Evolutionary conservation across 140 eudicot species (phyloP), one percentile per base, ranked within the genome.

Genomic region (Flaveria floridana): DNA sequence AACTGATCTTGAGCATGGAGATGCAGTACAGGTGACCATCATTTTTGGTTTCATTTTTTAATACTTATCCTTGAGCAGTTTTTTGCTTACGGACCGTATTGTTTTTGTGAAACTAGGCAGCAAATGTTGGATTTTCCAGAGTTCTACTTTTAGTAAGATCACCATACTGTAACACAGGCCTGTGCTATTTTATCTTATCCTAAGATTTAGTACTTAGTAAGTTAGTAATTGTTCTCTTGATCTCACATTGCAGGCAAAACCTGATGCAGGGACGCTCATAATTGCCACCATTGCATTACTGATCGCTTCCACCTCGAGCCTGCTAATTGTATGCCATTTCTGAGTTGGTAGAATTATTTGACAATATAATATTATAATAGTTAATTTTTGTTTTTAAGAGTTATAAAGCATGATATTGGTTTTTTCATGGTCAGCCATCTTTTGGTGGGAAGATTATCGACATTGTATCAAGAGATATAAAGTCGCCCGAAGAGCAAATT

Each of bases 381-480:
- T 56, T 7, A 20, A 26, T 20, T 20, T 66, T 2, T n/a, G 20
- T 75, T 39, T 69, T 50, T 52, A 16, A 2, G 3, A 39, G 26
- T 64, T 52, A 7, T 68, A 75, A 50, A 23, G 39, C 7, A 18
- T 73, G 57, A n/a, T 72, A 41, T 59, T 64, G 15, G 1, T 79
- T 25, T 79, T 47, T 75, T 56, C 7, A 39, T 55, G 30, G 66
- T 72, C 84, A 86, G 90, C 90, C 90, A 50, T 83, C 86, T 26
- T 86, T 80, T 81, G 87, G 90, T 25, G 90, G 90, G 72, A 73
- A 58, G 73, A 81, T 86, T 42, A 86, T 86, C 18, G 90, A 86
- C 73, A 83, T 86, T 3, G 90, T 86, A n/a, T 83, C 90, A 42
- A 75, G 87, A 78, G 86, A 83, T 71, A 83, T 81, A 64, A 81